phyloP scores from a whole-genome alignment of 257 asterid species.

The Mitragyna speciosa region DNA sequence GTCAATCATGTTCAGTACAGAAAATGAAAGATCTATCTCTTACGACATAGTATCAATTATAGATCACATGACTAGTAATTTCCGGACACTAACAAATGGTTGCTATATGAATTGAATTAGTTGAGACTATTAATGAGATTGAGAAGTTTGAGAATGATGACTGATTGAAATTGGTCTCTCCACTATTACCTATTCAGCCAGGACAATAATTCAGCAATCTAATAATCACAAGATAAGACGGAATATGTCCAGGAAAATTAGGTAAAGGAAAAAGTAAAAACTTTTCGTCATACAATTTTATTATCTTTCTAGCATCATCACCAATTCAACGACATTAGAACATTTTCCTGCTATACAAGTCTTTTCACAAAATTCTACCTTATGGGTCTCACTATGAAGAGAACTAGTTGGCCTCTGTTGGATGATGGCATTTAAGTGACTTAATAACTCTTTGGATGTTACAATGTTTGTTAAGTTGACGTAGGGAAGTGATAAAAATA shows the following conservation, averaged over 20 bases:
- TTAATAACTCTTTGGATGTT: too few species aligned
- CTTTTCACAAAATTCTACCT: not conserved
- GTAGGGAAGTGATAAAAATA: too few species aligned
- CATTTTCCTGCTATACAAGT: not conserved
- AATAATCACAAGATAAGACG: too few species aligned
- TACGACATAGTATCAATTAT: not conserved
- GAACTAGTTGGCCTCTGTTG: not conserved
- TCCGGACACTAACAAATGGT: not conserved
- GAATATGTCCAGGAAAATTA: too few species aligned
- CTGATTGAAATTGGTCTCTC: not conserved
- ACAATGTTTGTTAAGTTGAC: too few species aligned
- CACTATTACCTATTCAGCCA: too few species aligned
- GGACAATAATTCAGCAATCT: too few species aligned
- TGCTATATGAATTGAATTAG: not conserved
- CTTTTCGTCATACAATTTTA: too few species aligned
- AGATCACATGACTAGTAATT: not conserved
- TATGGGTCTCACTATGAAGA: not conserved
- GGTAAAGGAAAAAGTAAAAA: too few species aligned
- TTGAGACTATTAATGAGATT: not conserved
- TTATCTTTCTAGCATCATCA: too few species aligned
- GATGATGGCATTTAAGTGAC: too few species aligned
- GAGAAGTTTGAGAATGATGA: not conserved
- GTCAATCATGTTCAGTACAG: not conserved
- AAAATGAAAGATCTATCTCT: not conserved
- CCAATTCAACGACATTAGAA: too few species aligned